Evolutionary conservation across 2,329 filamentous ascomycete species (phyloP).

Genomic region (Arthroderma sp.): DNA sequence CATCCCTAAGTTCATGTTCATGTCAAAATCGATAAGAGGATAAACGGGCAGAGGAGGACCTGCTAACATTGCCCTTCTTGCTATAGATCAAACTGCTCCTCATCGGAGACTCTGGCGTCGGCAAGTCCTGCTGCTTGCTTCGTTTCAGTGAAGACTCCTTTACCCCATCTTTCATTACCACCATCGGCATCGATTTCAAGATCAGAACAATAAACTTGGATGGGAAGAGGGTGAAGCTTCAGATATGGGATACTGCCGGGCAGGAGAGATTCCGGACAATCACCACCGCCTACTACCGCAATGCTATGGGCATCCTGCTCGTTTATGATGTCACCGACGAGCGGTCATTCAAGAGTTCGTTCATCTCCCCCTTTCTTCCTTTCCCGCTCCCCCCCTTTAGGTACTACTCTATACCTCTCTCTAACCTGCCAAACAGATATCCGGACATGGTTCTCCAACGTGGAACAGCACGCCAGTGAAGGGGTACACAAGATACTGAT

Average conservation of each 20-base stretch:
- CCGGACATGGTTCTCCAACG: conserved; percentile 98
- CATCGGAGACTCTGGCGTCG: conserved; percentile 92
- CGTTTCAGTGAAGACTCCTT: conserved; percentile 97
- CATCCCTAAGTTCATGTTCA: not conserved
- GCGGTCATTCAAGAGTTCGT: conserved; percentile 84
- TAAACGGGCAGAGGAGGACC: not conserved
- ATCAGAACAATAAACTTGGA: conserved; percentile 98
- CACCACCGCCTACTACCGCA: conserved; percentile 96
- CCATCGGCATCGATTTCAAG: conserved; percentile 99
- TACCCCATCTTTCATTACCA: conserved; percentile 95
- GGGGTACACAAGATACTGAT: conserved; percentile 99
- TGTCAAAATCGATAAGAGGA: not conserved
- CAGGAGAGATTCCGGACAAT: conserved; percentile 98
- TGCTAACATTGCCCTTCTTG: not conserved
- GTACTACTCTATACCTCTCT: not conserved
- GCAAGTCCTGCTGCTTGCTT: conserved; percentile 92
- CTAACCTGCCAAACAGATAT: conserved; percentile 57
- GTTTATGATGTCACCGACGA: conserved; percentile 98
- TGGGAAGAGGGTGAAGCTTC: conserved; percentile 95
- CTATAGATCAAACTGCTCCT: conserved; percentile 84
- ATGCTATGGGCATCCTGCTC: conserved; percentile 93
- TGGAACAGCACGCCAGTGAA: conserved; percentile 94
- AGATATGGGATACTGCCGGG: conserved; percentile 98
- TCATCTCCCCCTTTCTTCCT: conserved; percentile 15
- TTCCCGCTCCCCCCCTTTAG: not conserved